Evolutionary conservation across 106 monocot species (phyloP).

Genomic region (Acorus gramineus): DNA sequence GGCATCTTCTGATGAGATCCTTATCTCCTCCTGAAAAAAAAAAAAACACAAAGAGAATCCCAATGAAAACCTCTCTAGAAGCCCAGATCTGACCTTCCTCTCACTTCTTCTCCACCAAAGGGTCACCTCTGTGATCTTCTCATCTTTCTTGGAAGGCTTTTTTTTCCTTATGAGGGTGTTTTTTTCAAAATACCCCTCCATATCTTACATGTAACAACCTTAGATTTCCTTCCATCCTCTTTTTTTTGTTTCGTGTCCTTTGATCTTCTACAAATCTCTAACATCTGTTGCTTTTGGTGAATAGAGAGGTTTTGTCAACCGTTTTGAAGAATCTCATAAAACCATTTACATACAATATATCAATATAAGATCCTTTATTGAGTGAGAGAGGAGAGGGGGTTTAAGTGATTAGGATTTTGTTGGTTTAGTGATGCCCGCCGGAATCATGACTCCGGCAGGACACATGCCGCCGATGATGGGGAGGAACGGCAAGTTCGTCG

Average conservation of each 20-base stretch:
- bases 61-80: neutral
- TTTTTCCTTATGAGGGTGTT: too few relatives aligned
- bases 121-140: too few relatives aligned
- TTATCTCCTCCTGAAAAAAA: too few relatives aligned
- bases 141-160: too few relatives aligned
- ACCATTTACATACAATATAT: too few relatives aligned
- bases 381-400: neutral
- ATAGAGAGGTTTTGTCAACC: neutral
- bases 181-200: too few relatives aligned
- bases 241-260: slow-evolving; percentile 6
- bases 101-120: too few relatives aligned
- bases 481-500: slow-evolving; percentile 13
- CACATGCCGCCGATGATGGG: slow-evolving; percentile 50
- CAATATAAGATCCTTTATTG: neutral
- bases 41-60: neutral
- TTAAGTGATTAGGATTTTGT: slow-evolving; percentile 38
- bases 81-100: neutral
- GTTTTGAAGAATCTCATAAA: too few relatives aligned
- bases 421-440: slow-evolving; percentile 41
- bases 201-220: neutral
- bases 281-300: slow-evolving; percentile 2
- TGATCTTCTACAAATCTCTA: slow-evolving; percentile 1
- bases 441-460: slow-evolving; percentile 75
- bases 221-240: neutral
- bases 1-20: neutral